A percentile compares a stretch with the other conserved stretches of the same genome.
Evolutionary conservation across 208 protist species (phyloP).

Genomic region (Acanthamoeba sp.): DNA sequence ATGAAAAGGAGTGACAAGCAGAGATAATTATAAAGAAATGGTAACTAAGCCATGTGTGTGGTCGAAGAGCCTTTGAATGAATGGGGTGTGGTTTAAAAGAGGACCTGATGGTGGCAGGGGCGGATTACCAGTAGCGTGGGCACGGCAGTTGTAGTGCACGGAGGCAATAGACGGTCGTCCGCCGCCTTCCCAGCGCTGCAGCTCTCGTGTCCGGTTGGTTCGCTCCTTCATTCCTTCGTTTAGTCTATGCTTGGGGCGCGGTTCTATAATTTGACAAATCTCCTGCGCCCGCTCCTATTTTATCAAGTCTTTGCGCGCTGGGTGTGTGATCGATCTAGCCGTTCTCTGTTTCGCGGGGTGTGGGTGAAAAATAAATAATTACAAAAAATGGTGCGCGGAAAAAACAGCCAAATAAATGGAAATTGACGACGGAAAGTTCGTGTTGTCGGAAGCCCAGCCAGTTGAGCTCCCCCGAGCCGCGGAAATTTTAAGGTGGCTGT

Average conservation of each 20-base stretch:
- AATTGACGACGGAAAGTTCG: neutral
- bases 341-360: neutral
- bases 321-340: no score
- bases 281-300: neutral
- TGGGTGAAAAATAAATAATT: neutral
- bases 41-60: no score
- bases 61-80: no score
- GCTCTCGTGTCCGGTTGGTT: slow-evolving; percentile 22
- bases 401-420: neutral
- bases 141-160: neutral
- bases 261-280: no score
- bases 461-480: neutral
- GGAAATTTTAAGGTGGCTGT: neutral
- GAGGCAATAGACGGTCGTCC: no score
- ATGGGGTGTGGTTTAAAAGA: no score
- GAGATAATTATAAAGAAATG: no score
- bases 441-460: no score
- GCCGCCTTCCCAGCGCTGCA: neutral
- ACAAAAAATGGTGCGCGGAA: neutral
- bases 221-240: slow-evolving; percentile 7
- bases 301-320: neutral
- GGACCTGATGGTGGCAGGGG: no score
- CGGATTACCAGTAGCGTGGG: no score
- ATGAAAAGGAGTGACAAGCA: no score
- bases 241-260: no score